Base-by-base conservation (phyloP, 208 protist genomes). In the Trypanosoma grayi region DNA sequence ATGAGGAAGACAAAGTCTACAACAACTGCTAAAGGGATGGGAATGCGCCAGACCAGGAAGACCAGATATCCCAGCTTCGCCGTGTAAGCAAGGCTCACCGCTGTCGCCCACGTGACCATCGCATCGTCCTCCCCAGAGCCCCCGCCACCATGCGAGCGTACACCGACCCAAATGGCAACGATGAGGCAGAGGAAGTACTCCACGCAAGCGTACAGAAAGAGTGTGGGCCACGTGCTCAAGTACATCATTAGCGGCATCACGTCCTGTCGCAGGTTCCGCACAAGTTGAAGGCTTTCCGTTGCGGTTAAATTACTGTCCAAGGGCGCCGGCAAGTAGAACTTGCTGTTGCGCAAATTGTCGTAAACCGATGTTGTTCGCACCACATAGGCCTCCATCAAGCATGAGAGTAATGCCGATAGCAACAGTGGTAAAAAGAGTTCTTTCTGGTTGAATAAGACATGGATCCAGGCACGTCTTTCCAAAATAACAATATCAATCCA, bases 31-130 rank as follows among this genome's bases (percentile, higher is more conserved):
- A 92, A 54, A 13, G 69, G 66, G 3, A 77, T 70, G 16, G 89
- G 83, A 34, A 90, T 86, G 37, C 62, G 54, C 85, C 89, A 95
- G 0, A 91, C 78, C 37, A 95, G 61, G 54, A 95, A 95, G 9
- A 91, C 64, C 14, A 73, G 20, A 51, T 90, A 91, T 13, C 73
- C 67, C 0, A 90, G 56, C 60, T 92, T 90, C 13, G 72, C 73
- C 28, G 63, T 75, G 34, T 78, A 73, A 0, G 80, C 85, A 18
- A 92, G 48, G 18, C 73, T 75, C 2, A 85, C 78, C 36, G 74
- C 73, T 20, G 69, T 62, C 25, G 83, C 78, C 85, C 84, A 90
- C 20, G 40, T 72, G n/a, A 53, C 31, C 31, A 81, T 45, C 28
- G 68, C 46, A 41, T 81, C 70, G 13, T 74, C 67, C 54, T 83